A percentile compares a stretch with the other conserved stretches of the same genome.
These are phyloP conservation scores for Parmelia sp. DNA, from an alignment of 495 filamentous ascomycete genomes.

Conservation along the genomic window DNA sequence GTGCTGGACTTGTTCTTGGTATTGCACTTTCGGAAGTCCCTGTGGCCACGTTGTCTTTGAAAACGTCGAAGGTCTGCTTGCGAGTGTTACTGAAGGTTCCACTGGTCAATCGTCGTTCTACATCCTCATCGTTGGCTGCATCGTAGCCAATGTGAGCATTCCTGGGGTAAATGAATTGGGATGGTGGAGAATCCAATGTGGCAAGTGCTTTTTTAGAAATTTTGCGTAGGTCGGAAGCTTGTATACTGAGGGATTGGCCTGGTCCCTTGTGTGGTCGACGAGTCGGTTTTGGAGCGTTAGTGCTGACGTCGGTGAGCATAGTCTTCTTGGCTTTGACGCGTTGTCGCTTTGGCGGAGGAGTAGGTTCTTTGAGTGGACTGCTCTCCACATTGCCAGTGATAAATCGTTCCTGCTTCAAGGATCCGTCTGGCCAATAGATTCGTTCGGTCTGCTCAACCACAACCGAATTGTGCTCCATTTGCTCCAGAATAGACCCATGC, in stretches of 20 bases:
- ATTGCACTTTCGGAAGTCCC: neutral
- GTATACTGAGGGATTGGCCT: neutral
- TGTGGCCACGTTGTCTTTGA: conserved; percentile 28
- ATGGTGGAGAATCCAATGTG: conserved; percentile 4
- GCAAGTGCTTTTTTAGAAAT: conserved; percentile 13
- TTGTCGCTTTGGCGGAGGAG: conserved; percentile 36
- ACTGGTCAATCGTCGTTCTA: conserved; percentile 32
- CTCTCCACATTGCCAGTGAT: conserved; percentile 53
- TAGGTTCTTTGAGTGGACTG: conserved; percentile 45
- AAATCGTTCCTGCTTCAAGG: conserved; percentile 47
- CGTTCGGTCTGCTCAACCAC: conserved; percentile 65
- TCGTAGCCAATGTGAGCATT: conserved; percentile 9
- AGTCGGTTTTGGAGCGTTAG: conserved; percentile 5
- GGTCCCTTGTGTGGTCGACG: conserved; percentile 2
- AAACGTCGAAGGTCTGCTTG: conserved; percentile 34
- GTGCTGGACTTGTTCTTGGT: conserved; percentile 2
- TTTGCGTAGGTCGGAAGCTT: conserved; percentile 13
- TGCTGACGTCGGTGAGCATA: conserved; percentile 16
- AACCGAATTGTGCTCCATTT: conserved; percentile 62
- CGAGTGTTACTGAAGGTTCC: conserved; percentile 24
- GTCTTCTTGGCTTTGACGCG: conserved; percentile 19
- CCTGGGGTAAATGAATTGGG: neutral
- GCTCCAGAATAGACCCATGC: conserved; percentile 58
- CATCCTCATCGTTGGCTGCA: conserved; percentile 25
- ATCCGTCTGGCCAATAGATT: conserved; percentile 53